Percentiles rank a stretch among this genome's conserved stretches.
Conservation (phyloP, 2,329 filamentous ascomycete genomes). For the Sporothrix pseudoabietina region DNA sequence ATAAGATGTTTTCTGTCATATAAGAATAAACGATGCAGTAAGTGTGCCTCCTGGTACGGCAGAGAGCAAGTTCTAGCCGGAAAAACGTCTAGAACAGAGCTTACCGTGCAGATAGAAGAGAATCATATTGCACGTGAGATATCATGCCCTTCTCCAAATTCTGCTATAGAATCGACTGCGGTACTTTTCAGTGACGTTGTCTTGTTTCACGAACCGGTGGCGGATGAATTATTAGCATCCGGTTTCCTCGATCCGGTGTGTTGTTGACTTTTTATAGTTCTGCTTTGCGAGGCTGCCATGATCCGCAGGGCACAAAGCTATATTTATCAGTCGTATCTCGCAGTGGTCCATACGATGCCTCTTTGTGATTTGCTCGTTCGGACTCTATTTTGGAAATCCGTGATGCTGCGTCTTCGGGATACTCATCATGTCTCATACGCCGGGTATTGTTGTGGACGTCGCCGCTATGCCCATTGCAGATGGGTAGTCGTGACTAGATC, state of each 20-base stretch:
- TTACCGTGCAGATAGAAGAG: neutral
- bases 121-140: slow-evolving; percentile 11
- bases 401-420: neutral
- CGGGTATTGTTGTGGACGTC: neutral
- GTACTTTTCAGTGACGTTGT: neutral
- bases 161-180: neutral
- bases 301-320: neutral
- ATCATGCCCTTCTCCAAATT: neutral
- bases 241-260: neutral
- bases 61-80: neutral
- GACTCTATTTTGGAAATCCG: neutral
- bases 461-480: neutral
- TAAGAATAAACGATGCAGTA: neutral
- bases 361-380: neutral
- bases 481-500: neutral
- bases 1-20: slow-evolving; percentile 16
- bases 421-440: no score
- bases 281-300: neutral
- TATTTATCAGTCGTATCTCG: neutral
- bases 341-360: neutral
- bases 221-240: slow-evolving; percentile 2
- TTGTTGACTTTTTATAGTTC: neutral
- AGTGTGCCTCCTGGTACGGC: neutral
- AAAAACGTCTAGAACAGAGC: neutral
- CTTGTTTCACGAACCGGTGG: neutral